Base-by-base conservation (phyloP, 2,329 filamentous ascomycete genomes). In the Sporothrix globosa region DNA sequence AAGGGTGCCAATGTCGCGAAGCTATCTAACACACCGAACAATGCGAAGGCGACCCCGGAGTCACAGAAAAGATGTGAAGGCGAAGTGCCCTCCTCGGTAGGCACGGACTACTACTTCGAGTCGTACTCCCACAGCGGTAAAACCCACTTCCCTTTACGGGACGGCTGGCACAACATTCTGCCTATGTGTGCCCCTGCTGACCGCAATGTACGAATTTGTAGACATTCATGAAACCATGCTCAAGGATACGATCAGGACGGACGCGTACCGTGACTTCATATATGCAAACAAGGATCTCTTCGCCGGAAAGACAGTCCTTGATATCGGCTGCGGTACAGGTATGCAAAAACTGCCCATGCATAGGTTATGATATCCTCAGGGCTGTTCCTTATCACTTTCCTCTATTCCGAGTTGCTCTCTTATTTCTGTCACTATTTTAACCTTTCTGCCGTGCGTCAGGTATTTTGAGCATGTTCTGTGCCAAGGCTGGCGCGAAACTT, bases 201-300 rank as follows among this genome's bases (percentile, higher is more conserved):
- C 27, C 10, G 7, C 3, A 13, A 1, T 52, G 9, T 17, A 14
- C 14, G 10, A 5, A 5, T 58, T 9, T 17, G 41, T 17, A 91
- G 92, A 93, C 70, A 97, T 98, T 70, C 94, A 98, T 79, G 93
- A 97, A 78, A 93, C 91, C 9, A 98, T 98, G 94, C 86, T 98
- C 73, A 97, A 97, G 79, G 94, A 98, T 77, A 85, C 87, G 0
- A 86, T 97, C 53, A 91, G 94, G 67, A 98, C 94, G 13, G 92
- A 97, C 76, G 91, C 92, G 3, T 98, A 98, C 81, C 89, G 94
- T 60, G 93, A 98, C 81, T 97, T 97, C 78, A 93, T 97, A 76
- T 97, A 97, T 82, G 88, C 90, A 74, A 93, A 97, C 82, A 96
- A 97, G 80, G 84, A 92, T 74, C 82, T 97, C 3, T 97, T 97